These are phyloP conservation scores for Candolleomyces eurysporus DNA, from an alignment of 768 basidiomycete species.

Conservation along the genomic window DNA sequence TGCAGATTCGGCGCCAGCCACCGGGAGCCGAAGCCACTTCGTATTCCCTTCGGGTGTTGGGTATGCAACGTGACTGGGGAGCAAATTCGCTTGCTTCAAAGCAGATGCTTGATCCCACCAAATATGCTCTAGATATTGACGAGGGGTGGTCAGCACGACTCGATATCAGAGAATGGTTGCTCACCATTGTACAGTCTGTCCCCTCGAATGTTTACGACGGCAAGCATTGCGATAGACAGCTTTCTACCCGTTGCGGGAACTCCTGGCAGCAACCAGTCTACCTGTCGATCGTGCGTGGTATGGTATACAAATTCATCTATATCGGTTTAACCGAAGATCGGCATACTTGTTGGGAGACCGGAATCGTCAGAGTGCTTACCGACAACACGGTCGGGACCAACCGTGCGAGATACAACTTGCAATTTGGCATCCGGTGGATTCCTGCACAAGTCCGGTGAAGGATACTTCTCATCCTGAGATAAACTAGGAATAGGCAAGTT, in stretches of 20 bases:
- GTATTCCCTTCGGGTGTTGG: conserved; percentile 15
- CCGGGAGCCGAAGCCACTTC: conserved; percentile 30
- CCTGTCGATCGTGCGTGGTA: conserved; percentile 40
- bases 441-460: conserved; percentile 18
- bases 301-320: conserved; percentile 52
- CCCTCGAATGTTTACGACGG: conserved; percentile 48
- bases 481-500: too few relatives aligned
- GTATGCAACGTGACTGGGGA: conserved; percentile 32
- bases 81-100: conserved; percentile 33
- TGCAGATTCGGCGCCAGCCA: conserved; percentile 35
- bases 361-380: conserved; percentile 29
- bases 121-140: conserved; percentile 35
- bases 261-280: conserved; percentile 52
- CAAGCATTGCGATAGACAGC: conserved; percentile 50
- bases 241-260: conserved; percentile 51
- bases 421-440: conserved; percentile 47
- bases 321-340: not conserved
- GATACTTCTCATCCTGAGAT: not conserved
- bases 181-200: conserved; percentile 15
- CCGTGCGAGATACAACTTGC: conserved; percentile 47
- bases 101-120: conserved; percentile 46
- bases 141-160: not conserved
- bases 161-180: not conserved
- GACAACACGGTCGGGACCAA: conserved; percentile 50
- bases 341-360: not conserved